Evolutionary conservation across 2,329 filamentous ascomycete genomes (phyloP).

Genomic region (Ceratocystis ficicola): DNA sequence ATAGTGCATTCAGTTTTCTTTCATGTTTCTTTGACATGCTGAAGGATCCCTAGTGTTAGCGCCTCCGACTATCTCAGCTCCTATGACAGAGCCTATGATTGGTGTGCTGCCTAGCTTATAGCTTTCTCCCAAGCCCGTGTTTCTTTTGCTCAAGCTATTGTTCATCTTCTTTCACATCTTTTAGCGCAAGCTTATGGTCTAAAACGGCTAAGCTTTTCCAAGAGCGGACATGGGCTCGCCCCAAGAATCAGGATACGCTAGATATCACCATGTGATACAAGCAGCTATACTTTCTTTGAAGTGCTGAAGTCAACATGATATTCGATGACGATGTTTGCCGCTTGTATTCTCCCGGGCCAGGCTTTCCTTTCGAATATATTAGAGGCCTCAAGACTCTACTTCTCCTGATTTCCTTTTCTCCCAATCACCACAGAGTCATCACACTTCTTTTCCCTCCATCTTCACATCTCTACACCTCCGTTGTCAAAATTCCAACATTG

Average conservation of each 20-base stretch:
- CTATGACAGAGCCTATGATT: no score
- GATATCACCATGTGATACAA: slow-evolving; percentile 4
- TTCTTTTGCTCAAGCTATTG: background rate
- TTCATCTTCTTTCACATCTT: background rate
- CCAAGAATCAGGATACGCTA: slow-evolving; percentile 14
- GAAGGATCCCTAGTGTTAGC: no score
- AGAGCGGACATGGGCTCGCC: slow-evolving; percentile 5
- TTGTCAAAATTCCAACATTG: background rate
- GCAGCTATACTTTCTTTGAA: background rate
- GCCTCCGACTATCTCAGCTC: no score
- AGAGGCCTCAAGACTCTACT: background rate
- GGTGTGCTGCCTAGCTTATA: no score
- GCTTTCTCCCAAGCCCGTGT: background rate
- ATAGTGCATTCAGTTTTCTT: no score
- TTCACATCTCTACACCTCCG: background rate
- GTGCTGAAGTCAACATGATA: background rate
- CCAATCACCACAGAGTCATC: background rate
- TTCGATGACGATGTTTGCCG: background rate
- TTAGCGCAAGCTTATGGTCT: background rate
- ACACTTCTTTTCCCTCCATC: background rate
- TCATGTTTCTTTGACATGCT: no score
- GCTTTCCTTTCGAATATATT: background rate
- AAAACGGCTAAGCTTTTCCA: background rate
- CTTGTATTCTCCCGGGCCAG: background rate
- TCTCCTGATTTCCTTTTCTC: background rate